Conservation (phyloP, 257 asterid species). For the Gardenia jasminoides region DNA sequence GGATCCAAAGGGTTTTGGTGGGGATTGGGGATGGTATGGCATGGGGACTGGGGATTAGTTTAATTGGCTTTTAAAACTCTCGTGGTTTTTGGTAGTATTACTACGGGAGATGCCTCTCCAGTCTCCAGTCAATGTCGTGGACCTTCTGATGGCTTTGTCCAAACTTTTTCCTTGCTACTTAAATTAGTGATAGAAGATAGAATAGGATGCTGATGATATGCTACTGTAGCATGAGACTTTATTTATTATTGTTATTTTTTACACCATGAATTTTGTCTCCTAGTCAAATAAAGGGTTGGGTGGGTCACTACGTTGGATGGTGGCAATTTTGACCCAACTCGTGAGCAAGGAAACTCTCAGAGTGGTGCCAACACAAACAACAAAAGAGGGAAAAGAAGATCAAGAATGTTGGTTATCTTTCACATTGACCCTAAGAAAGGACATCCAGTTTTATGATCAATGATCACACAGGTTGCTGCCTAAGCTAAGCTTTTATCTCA, state of each 20-base stretch:
- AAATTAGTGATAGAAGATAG: neutral
- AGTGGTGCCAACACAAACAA: neutral
- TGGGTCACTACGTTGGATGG: neutral
- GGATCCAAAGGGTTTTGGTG: neutral
- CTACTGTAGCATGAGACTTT: neutral
- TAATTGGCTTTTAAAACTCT: neutral
- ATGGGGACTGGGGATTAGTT: neutral
- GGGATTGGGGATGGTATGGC: neutral
- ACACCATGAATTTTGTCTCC: neutral
- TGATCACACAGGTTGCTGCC: neutral
- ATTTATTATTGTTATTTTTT: neutral
- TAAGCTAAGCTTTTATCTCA: neutral
- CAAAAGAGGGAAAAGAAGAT: neutral
- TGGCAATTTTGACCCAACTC: conserved; percentile 8
- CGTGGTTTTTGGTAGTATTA: neutral
- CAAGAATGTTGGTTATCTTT: neutral
- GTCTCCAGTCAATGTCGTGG: conserved; percentile 7
- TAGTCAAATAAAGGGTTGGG: neutral
- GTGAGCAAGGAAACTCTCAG: neutral
- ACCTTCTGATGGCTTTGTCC: conserved; percentile 1
- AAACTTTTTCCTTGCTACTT: neutral
- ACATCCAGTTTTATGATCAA: neutral
- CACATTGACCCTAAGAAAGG: neutral
- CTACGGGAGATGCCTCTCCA: conserved; percentile 2
- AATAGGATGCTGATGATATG: neutral